These are phyloP conservation scores for Liriodendron chinense DNA, from an alignment of 164 flowering plant genomes.

Conservation along the genomic window DNA sequence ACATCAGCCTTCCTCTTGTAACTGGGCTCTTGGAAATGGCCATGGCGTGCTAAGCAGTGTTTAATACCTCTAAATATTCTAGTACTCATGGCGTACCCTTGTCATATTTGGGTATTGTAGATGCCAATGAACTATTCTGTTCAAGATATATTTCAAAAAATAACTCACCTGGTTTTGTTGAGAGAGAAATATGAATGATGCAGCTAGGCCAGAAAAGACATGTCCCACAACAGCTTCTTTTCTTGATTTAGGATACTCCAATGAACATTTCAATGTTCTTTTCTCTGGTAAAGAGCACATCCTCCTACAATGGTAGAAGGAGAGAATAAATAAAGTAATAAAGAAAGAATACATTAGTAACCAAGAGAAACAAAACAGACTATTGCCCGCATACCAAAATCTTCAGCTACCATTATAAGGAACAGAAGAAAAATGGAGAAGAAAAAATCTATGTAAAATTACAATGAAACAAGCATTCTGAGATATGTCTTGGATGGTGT, in stretches of 20 bases:
- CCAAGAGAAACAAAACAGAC: background rate
- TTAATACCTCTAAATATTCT: too few relatives aligned
- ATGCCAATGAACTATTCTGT: background rate
- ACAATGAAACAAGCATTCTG: too few relatives aligned
- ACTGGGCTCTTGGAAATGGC: too few relatives aligned
- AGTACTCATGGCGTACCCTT: too few relatives aligned
- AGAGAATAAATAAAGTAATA: background rate
- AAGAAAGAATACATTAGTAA: background rate
- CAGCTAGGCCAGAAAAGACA: slow-evolving; percentile 54
- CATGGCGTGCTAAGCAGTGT: too few relatives aligned
- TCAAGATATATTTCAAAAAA: background rate
- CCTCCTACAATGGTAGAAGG: slow-evolving; percentile 25
- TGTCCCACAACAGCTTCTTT: slow-evolving; percentile 27
- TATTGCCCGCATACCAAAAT: background rate
- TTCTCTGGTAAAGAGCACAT: slow-evolving; percentile 14
- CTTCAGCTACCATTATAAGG: background rate
- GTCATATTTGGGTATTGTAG: too few relatives aligned
- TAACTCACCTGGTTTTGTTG: slow-evolving; percentile 43
- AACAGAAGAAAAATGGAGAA: background rate
- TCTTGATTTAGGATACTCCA: slow-evolving; percentile 21
- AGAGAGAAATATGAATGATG: slow-evolving; percentile 52
- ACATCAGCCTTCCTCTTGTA: too few relatives aligned
- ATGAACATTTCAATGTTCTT: slow-evolving; percentile 30
- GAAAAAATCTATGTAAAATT: background rate
- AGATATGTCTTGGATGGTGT: background rate